Conservation (phyloP, 78 protist species). For the Emiliania huxleyi region DNA sequence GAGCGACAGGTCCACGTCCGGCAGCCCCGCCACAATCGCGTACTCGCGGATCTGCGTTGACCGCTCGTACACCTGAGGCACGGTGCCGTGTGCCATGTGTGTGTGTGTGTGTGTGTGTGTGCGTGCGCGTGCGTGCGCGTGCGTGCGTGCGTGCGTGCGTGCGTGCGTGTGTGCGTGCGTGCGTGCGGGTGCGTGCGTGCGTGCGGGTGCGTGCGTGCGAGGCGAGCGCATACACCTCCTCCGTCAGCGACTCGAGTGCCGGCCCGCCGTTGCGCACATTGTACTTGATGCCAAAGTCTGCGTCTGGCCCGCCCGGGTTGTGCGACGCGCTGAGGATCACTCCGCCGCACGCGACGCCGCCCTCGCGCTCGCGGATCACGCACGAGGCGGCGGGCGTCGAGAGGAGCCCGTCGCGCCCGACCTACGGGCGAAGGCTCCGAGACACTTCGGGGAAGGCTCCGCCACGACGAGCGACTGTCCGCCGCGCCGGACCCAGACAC, state of each 20-base stretch:
- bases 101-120: too few relatives aligned
- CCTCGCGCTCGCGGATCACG: slow-evolving; percentile 71
- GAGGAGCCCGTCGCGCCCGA: slow-evolving; percentile 85
- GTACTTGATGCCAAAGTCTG: slow-evolving; percentile 97
- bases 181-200: too few relatives aligned
- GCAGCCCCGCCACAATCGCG: slow-evolving; percentile 44
- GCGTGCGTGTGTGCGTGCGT: too few relatives aligned
- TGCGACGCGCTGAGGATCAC: slow-evolving; percentile 93
- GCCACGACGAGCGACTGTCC: too few relatives aligned
- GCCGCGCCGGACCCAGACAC: slow-evolving; percentile 74
- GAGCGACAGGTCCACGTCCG: not conserved
- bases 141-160: too few relatives aligned
- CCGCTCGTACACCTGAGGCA: too few relatives aligned
- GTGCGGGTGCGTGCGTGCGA: too few relatives aligned
- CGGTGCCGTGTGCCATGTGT: too few relatives aligned
- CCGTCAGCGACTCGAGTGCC: slow-evolving; percentile 90
- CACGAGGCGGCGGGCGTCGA: slow-evolving; percentile 96
- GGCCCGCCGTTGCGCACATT: slow-evolving; percentile 81
- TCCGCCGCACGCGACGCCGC: slow-evolving; percentile 73
- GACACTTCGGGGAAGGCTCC: too few relatives aligned
- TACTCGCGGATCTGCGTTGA: slow-evolving; percentile 56
- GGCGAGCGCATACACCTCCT: too few relatives aligned
- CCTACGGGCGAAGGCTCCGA: too few relatives aligned
- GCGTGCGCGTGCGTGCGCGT: too few relatives aligned
- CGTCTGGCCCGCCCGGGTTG: slow-evolving; percentile 96